phyloP scores from a whole-genome alignment of 169 alveolate species.

The Plasmodium berghei region DNA sequence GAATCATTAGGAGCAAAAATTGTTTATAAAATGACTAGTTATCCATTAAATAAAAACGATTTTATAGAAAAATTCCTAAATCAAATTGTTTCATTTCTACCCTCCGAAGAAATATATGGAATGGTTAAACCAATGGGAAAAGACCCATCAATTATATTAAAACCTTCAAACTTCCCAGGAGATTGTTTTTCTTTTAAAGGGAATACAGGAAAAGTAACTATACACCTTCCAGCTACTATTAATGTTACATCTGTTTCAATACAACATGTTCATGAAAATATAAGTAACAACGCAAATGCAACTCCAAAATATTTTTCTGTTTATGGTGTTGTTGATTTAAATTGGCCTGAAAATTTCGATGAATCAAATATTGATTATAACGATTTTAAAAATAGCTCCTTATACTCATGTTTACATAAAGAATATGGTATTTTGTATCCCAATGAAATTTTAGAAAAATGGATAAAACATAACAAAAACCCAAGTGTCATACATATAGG shows the following conservation, averaged over 20 bases:
- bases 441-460: conserved; percentile 38
- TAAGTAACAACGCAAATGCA: conserved; percentile 64
- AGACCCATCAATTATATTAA: conserved; percentile 69
- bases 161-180: conserved; percentile 71
- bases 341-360: conserved; percentile 76
- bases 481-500: conserved; percentile 61
- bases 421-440: conserved; percentile 41
- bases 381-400: conserved; percentile 68
- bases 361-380: conserved; percentile 40
- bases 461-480: conserved; percentile 38
- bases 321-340: conserved; percentile 59
- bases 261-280: conserved; percentile 76
- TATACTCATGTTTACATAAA: conserved; percentile 65
- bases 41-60: conserved; percentile 71
- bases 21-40: conserved; percentile 76
- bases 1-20: conserved; percentile 76
- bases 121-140: conserved; percentile 77
- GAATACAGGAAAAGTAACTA: conserved; percentile 65
- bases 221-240: conserved; percentile 71
- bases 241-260: conserved; percentile 60
- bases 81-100: conserved; percentile 62
- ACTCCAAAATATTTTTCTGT: conserved; percentile 76
- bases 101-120: conserved; percentile 76
- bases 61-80: conserved; percentile 58
- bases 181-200: conserved; percentile 76